Evolutionary conservation across 2,329 filamentous ascomycete species (phyloP).

Genomic region (Claviceps monticola): DNA sequence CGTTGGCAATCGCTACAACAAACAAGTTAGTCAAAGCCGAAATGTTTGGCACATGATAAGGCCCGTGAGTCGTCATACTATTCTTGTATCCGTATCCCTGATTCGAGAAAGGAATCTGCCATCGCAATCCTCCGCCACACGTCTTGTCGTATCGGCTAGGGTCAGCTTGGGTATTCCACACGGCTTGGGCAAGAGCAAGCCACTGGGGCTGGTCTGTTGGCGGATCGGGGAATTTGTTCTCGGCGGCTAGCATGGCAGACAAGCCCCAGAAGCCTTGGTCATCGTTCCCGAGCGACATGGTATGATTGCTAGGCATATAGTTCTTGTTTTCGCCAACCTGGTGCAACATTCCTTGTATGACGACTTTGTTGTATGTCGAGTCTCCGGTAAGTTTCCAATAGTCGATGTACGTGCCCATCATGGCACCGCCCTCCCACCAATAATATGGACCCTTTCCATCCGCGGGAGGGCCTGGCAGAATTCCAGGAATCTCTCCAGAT

Average conservation of each 20-base stretch:
- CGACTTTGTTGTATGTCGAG: conserved; percentile 43
- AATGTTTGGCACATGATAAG: background rate
- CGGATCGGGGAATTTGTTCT: conserved; percentile 48
- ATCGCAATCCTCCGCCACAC: conserved; percentile 58
- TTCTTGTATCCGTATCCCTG: conserved; percentile 67
- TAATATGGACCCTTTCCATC: conserved; percentile 42
- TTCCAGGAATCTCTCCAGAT: conserved; percentile 39
- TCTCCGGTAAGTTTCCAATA: conserved; percentile 59
- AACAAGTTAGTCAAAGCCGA: background rate
- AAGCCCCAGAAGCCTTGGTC: conserved; percentile 61
- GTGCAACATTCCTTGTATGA: conserved; percentile 41
- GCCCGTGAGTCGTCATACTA: conserved; percentile 23
- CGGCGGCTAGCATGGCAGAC: conserved; percentile 52
- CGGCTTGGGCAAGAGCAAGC: conserved; percentile 53
- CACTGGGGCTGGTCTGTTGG: conserved; percentile 40
- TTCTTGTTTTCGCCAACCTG: conserved; percentile 43
- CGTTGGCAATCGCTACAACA: conserved; percentile 40
- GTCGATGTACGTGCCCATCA: conserved; percentile 56
- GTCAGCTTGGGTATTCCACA: conserved; percentile 48
- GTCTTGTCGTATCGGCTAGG: conserved; percentile 48
- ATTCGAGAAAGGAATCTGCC: conserved; percentile 67
- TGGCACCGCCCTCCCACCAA: conserved; percentile 60
- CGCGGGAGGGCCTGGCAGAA: conserved; percentile 40
- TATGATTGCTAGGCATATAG: conserved; percentile 48
- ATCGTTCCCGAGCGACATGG: conserved; percentile 49